These are phyloP conservation scores for Pelargonium exstipulatum DNA, from an alignment of 441 rosid genomes.

Conservation along the genomic window DNA sequence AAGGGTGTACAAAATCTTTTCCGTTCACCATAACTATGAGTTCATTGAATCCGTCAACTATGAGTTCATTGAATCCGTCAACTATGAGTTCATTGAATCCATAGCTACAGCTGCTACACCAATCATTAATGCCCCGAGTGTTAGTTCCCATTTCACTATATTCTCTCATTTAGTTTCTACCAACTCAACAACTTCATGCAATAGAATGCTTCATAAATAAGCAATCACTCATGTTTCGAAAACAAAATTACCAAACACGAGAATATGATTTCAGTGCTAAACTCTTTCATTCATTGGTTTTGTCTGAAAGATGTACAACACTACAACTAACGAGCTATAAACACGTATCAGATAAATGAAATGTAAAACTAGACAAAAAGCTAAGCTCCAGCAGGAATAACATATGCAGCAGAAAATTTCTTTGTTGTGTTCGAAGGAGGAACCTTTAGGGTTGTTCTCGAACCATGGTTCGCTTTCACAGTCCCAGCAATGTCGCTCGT, in stretches of 20 bases:
- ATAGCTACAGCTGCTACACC: no score
- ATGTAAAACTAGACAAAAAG: background rate
- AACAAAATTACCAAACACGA: background rate
- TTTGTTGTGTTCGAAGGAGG: conserved; percentile 4
- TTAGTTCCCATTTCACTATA: no score
- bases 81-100: no score
- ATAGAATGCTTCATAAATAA: background rate
- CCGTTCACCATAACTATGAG: no score
- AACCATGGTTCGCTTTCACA: background rate
- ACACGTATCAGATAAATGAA: background rate
- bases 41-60: no score
- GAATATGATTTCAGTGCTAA: background rate
- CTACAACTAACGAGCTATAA: background rate
- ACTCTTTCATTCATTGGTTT: conserved; percentile 5
- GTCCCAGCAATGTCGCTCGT: background rate
- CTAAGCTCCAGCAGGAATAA: conserved; percentile 7
- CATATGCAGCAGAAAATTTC: conserved; percentile 5
- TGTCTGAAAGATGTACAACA: background rate
- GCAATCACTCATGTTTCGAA: background rate
- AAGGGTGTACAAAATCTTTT: no score
- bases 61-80: no score
- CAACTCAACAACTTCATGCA: background rate
- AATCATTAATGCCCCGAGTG: no score
- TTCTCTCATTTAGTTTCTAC: background rate
- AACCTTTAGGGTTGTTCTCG: no score